Conservation (phyloP, 2,329 filamentous ascomycete species). For the Neocucurbitaria cava region DNA sequence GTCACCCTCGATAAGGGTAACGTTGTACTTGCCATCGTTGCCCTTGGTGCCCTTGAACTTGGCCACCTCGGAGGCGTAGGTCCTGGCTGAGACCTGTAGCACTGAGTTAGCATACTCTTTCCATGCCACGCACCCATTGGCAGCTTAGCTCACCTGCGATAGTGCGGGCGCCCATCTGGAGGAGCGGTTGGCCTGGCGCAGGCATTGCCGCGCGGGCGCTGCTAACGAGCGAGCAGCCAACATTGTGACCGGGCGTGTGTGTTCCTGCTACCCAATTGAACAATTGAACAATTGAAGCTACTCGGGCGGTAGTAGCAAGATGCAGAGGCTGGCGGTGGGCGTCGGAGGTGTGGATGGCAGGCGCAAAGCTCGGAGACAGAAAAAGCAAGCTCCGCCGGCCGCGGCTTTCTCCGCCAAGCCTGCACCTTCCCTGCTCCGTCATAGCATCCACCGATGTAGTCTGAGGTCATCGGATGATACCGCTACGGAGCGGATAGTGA, state of each 20-base stretch:
- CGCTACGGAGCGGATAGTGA: no score
- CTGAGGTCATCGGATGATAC: neutral
- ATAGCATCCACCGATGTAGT: neutral
- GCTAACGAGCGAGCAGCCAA: constrained; percentile 80
- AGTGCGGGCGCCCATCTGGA: constrained; percentile 57
- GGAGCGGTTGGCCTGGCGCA: constrained; percentile 67
- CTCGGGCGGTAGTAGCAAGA: constrained; percentile 38
- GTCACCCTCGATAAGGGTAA: constrained; percentile 98
- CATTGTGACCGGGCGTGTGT: constrained; percentile 66
- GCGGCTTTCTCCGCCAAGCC: constrained; percentile 16
- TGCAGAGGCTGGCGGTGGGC: constrained; percentile 24
- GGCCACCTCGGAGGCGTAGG: constrained; percentile 75
- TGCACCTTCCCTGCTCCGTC: neutral
- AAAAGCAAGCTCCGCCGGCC: constrained; percentile 41
- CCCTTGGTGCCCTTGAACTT: constrained; percentile 94
- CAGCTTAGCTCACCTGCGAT: constrained; percentile 62
- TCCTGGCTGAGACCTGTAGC: constrained; percentile 39
- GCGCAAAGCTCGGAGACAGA: constrained; percentile 33
- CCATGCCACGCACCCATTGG: neutral
- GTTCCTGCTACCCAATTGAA: constrained; percentile 38
- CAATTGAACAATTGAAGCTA: no score
- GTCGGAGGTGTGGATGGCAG: constrained; percentile 27
- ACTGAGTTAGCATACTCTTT: constrained; percentile 7
- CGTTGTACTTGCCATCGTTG: constrained; percentile 89
- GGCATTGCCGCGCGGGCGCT: constrained; percentile 78